Evolutionary conservation across 257 asterid species (phyloP).

Genomic region (Capsicum baccatum): DNA sequence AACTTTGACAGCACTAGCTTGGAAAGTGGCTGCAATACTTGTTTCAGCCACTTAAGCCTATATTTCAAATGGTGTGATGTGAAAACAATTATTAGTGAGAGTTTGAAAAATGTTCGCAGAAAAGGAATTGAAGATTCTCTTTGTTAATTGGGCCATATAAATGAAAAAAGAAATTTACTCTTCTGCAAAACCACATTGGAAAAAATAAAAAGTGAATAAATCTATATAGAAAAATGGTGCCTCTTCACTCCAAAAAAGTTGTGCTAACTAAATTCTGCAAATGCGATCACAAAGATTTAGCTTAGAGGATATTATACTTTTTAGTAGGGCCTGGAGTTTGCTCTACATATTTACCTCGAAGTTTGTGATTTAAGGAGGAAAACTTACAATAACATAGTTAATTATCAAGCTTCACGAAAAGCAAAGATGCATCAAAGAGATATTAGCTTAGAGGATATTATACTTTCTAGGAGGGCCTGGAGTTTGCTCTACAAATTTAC

Average conservation of each 20-base stretch:
- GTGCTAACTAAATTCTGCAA: neutral
- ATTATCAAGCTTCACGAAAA: neutral
- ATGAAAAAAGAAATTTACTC: neutral
- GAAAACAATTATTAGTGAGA: neutral
- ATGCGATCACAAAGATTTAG: neutral
- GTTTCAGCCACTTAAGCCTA: neutral
- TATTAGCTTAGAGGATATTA: neutral
- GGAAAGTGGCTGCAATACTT: neutral
- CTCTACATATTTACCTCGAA: conserved; percentile 4
- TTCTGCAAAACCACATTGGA: neutral
- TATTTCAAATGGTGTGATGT: neutral
- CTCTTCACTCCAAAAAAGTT: neutral
- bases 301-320: neutral
- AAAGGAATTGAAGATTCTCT: neutral
- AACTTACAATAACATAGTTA: neutral
- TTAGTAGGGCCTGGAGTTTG: neutral
- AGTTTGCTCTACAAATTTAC: conserved; percentile 1
- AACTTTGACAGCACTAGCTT: neutral
- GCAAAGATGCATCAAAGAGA: neutral
- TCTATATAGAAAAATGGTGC: neutral
- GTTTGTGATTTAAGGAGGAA: conserved; percentile 11
- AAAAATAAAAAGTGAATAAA: neutral
- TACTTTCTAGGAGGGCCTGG: neutral
- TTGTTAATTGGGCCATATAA: neutral
- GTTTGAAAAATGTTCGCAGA: neutral